Percentiles rank a stretch among this genome's conserved stretches.
These are phyloP conservation scores for Chloromonas sp. DNA, from an alignment of 163 green algal species.

Conservation along the genomic window DNA sequence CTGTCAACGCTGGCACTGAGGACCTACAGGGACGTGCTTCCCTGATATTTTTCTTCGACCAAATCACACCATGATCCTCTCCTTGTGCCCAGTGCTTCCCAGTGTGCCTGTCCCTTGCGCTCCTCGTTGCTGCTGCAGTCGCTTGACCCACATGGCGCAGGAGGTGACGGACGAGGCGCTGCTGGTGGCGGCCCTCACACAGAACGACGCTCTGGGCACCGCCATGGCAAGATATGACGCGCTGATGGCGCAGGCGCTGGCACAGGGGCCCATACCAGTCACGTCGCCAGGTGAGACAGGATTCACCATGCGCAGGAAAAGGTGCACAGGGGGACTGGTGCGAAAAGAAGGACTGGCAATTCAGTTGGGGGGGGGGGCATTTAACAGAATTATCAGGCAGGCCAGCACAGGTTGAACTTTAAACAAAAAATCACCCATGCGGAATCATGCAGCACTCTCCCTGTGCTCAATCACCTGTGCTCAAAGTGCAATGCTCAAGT, in stretches of 20 bases:
- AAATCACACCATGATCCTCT: neutral
- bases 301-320: neutral
- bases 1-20: neutral
- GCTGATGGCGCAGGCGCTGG: constrained; percentile 6
- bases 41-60: neutral
- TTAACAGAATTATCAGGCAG: neutral
- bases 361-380: neutral
- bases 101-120: neutral
- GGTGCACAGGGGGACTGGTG: neutral
- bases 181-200: neutral
- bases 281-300: neutral
- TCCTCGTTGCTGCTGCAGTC: neutral
- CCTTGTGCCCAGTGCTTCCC: neutral
- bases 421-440: no score
- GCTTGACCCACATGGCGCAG: neutral
- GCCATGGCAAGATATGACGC: constrained; percentile 12
- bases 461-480: neutral
- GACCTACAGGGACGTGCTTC: neutral
- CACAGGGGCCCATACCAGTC: neutral
- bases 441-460: neutral
- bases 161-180: constrained; percentile 1
- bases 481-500: neutral
- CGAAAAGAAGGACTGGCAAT: neutral
- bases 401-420: neutral
- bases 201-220: neutral